Conservation (phyloP, 139 green algal genomes). For the Yamagishiella unicocca region DNA sequence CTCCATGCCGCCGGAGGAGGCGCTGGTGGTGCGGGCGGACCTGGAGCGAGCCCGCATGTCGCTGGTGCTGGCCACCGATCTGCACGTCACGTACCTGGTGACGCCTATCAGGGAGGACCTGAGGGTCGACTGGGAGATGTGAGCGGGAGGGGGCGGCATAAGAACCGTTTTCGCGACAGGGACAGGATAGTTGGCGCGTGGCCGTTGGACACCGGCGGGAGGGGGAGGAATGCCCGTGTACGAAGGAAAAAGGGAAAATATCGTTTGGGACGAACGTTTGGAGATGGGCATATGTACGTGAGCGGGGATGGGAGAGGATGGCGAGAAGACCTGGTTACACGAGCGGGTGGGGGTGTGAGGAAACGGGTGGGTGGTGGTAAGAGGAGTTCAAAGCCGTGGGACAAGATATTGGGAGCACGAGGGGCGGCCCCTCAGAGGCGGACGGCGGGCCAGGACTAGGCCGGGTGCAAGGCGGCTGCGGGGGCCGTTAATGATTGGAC, state of each 20-base stretch:
- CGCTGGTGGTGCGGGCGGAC: slow-evolving; percentile 75
- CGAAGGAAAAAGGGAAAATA: no score
- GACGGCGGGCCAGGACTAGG: not conserved
- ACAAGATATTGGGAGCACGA: no score
- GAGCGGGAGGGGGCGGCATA: not conserved
- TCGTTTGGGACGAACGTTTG: no score
- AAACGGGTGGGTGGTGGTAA: not conserved
- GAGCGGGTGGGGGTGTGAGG: not conserved
- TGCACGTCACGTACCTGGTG: slow-evolving; percentile 91
- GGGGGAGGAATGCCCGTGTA: no score
- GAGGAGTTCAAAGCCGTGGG: no score
- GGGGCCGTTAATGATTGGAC: no score
- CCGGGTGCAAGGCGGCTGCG: not conserved
- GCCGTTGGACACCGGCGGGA: no score
- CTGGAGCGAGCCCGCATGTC: slow-evolving; percentile 67
- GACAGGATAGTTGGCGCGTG: no score
- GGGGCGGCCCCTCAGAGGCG: not conserved
- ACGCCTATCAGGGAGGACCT: slow-evolving; percentile 76
- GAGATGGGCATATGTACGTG: no score
- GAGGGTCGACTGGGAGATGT: slow-evolving; percentile 57
- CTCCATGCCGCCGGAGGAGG: slow-evolving; percentile 73
- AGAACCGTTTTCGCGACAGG: no score
- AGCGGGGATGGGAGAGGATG: not conserved
- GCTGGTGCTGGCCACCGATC: slow-evolving; percentile 83
- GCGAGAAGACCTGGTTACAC: no score